Evolutionary conservation across 495 filamentous ascomycete species (phyloP).

Genomic region (Daldinia grandis): DNA sequence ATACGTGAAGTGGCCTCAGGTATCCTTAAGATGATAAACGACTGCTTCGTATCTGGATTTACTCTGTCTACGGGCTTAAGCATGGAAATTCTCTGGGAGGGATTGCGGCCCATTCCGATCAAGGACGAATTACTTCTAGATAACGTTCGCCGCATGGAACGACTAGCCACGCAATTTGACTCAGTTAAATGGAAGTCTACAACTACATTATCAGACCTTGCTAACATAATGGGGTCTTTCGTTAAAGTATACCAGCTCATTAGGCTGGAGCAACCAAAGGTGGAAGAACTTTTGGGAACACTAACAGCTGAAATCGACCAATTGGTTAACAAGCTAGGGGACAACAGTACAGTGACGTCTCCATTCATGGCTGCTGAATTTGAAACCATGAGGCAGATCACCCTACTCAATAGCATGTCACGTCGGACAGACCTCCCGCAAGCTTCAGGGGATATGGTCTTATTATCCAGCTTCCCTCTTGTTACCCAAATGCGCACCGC

Average conservation of each 20-base stretch:
- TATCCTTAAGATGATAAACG: constrained; percentile 47
- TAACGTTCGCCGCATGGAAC: constrained; percentile 67
- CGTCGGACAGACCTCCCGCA: constrained; percentile 21
- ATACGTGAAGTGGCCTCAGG: constrained; percentile 44
- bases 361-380: constrained; percentile 70
- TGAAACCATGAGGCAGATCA: constrained; percentile 71
- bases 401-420: constrained; percentile 53
- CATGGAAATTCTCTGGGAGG: constrained; percentile 86
- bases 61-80: constrained; percentile 76
- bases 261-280: constrained; percentile 54
- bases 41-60: constrained; percentile 58
- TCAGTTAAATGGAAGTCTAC: constrained; percentile 60
- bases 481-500: constrained; percentile 54
- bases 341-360: constrained; percentile 50
- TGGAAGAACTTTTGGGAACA: constrained; percentile 55
- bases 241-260: constrained; percentile 59
- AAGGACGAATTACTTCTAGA: constrained; percentile 57
- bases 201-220: constrained; percentile 54
- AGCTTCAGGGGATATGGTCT: constrained; percentile 45
- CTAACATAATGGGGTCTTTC: constrained; percentile 60
- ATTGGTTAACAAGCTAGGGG: constrained; percentile 58
- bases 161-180: constrained; percentile 79
- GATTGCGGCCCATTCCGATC: constrained; percentile 67
- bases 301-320: constrained; percentile 66
- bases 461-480: constrained; percentile 58